Evolutionary conservation across 768 basidiomycete species (phyloP).

Genomic region (Calocera viscosa): DNA sequence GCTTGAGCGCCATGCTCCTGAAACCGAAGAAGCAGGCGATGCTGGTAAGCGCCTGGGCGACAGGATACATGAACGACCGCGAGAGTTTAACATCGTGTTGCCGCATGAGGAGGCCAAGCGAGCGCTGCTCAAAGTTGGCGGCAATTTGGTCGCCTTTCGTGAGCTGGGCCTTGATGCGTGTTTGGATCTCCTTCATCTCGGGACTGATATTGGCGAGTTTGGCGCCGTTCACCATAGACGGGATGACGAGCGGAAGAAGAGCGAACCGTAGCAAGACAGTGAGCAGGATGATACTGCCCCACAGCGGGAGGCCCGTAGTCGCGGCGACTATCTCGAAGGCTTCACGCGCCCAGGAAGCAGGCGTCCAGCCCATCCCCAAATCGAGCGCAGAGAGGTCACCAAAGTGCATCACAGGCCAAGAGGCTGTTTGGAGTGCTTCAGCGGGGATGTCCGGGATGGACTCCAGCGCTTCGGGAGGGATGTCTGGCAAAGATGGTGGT

Average conservation of each 20-base stretch:
- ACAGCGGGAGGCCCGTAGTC: not conserved
- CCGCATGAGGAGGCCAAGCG: not conserved
- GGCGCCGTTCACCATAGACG: constrained; percentile 44
- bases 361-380: not conserved
- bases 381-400: not conserved
- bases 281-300: not conserved
- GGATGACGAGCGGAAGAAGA: constrained; percentile 27
- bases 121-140: constrained; percentile 34
- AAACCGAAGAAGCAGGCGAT: constrained; percentile 76
- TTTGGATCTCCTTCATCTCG: constrained; percentile 42
- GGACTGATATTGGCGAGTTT: constrained; percentile 48
- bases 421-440: not conserved
- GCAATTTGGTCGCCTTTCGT: constrained; percentile 29
- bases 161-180: constrained; percentile 38
- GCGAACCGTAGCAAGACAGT: not conserved
- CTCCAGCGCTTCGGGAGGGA: not conserved
- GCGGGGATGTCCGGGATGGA: not conserved
- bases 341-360: not conserved
- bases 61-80: constrained; percentile 50
- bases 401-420: constrained; percentile 1
- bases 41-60: constrained; percentile 59
- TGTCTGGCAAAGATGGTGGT: not conserved
- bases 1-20: constrained; percentile 54
- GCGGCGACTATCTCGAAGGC: not conserved
- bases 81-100: constrained; percentile 33